phyloP scores from a whole-genome alignment of 495 filamentous ascomycete species.

The Xylaria scruposa region DNA sequence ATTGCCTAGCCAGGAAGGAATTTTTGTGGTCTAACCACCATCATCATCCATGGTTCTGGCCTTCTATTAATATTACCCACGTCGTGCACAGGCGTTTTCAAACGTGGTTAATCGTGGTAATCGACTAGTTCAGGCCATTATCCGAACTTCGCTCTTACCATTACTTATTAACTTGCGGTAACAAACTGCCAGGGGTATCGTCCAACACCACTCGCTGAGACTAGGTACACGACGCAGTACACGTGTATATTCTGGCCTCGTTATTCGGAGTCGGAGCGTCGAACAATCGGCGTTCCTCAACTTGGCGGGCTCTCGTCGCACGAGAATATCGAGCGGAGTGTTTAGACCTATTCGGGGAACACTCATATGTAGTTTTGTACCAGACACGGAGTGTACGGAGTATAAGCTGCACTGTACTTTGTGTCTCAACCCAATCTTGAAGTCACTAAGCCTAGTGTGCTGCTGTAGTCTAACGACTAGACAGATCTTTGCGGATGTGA shows the following conservation, averaged over 20 bases:
- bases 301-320: not conserved
- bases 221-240: not conserved
- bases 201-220: not conserved
- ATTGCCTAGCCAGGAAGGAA: conserved; percentile 8
- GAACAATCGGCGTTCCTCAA: not conserved
- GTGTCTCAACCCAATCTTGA: not conserved
- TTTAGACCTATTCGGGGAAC: not conserved
- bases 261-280: conserved; percentile 6
- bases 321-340: not conserved
- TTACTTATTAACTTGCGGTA: not conserved
- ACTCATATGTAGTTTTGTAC: not conserved
- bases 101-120: conserved; percentile 7
- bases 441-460: not conserved
- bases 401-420: not conserved
- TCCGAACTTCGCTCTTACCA: conserved; percentile 11
- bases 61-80: conserved; percentile 23
- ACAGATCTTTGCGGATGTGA: not conserved
- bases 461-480: not conserved
- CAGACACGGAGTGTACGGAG: not conserved
- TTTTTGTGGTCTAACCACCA: not conserved
- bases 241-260: not conserved
- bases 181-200: not conserved
- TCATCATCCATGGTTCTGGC: conserved; percentile 13
- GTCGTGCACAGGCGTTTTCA: conserved; percentile 9
- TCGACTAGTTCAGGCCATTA: not conserved